A percentile compares a stretch with the other conserved stretches of the same genome.
Evolutionary conservation across 1,284 basidiomycete species (phyloP).

Genomic region (Gastroboletus turbinatus): DNA sequence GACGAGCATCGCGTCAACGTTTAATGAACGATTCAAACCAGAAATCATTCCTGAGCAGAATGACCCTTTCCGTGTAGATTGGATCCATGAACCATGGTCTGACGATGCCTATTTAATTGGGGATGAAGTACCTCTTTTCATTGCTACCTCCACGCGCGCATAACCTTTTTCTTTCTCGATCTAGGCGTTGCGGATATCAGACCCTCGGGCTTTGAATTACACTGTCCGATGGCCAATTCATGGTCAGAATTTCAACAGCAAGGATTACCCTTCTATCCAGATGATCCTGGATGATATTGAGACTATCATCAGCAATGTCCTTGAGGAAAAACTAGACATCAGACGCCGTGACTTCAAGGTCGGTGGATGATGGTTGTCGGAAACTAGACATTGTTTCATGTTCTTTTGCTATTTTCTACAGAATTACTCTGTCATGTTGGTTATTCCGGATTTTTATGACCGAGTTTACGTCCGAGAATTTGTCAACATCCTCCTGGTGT

Average conservation of each 20-base stretch:
- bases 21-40: slow-evolving; percentile 75
- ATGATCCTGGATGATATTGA: slow-evolving; percentile 78
- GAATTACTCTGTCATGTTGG: slow-evolving; percentile 86
- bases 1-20: slow-evolving; percentile 67
- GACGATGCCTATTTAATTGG: slow-evolving; percentile 60
- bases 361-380: slow-evolving; percentile 1
- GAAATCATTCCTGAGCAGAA: slow-evolving; percentile 82
- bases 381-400: not conserved
- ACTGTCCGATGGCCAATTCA: slow-evolving; percentile 77
- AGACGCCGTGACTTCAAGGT: slow-evolving; percentile 62
- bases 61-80: slow-evolving; percentile 79
- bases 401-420: slow-evolving; percentile 12
- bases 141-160: not conserved
- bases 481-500: slow-evolving; percentile 71
- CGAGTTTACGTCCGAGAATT: slow-evolving; percentile 82
- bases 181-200: slow-evolving; percentile 72
- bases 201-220: slow-evolving; percentile 68
- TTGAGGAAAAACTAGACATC: slow-evolving; percentile 67
- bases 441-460: slow-evolving; percentile 93
- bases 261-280: slow-evolving; percentile 72
- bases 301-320: slow-evolving; percentile 59
- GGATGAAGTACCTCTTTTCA: slow-evolving; percentile 53
- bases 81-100: slow-evolving; percentile 57
- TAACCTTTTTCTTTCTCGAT: slow-evolving; percentile 12
- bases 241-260: slow-evolving; percentile 75